Conservation (phyloP, 441 rosid species). For the Cnidoscolus chayamansa region DNA sequence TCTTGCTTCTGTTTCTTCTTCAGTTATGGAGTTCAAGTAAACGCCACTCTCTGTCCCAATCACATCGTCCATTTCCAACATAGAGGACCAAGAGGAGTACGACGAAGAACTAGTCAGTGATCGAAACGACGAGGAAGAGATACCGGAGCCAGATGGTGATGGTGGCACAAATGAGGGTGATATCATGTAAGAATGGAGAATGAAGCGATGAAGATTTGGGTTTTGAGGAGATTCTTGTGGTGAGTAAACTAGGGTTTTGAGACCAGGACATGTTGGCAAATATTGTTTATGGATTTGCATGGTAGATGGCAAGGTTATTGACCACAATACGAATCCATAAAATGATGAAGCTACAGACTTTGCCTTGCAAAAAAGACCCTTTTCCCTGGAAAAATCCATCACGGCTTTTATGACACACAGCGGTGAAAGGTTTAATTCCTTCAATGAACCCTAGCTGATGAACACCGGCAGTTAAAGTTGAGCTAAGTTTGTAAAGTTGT, state of each 20-base stretch:
- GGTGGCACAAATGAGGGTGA: neutral
- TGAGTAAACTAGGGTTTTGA: slow-evolving; percentile 31
- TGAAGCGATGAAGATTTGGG: neutral
- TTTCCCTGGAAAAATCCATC: slow-evolving; percentile 21
- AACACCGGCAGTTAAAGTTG: neutral
- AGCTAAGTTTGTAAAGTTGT: neutral
- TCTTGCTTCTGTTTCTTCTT: neutral
- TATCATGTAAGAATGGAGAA: slow-evolving; percentile 24
- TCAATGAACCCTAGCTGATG: neutral
- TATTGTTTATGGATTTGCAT: slow-evolving; percentile 21
- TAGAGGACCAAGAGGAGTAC: slow-evolving; percentile 19
- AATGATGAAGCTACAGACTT: slow-evolving; percentile 27
- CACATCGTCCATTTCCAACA: slow-evolving; percentile 27
- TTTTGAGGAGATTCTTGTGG: slow-evolving; percentile 4
- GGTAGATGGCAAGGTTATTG: slow-evolving; percentile 20
- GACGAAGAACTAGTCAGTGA: slow-evolving; percentile 19
- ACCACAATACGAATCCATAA: slow-evolving; percentile 13
- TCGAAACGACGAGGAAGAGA: neutral
- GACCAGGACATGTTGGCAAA: slow-evolving; percentile 22
- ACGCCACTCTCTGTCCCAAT: slow-evolving; percentile 43
- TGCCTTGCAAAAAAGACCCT: slow-evolving; percentile 20
- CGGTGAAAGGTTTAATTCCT: neutral
- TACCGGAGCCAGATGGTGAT: neutral
- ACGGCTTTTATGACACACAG: too few relatives aligned
- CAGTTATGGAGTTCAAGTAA: slow-evolving; percentile 16